Conservation (phyloP, 495 filamentous ascomycete genomes). For the Melanomma pulvis-pyrius region DNA sequence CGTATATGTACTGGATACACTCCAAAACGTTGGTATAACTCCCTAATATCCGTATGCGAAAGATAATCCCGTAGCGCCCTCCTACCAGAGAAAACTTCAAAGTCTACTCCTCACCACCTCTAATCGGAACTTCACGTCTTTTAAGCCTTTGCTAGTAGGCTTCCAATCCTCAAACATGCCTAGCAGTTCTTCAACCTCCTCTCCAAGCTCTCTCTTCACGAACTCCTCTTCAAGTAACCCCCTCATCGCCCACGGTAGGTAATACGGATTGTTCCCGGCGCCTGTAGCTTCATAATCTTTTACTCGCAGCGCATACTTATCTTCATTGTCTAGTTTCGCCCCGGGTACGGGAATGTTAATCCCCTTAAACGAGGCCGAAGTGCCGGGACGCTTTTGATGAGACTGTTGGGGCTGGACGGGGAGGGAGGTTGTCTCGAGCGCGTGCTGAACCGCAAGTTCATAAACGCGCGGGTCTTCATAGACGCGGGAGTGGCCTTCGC, state of each 20-base stretch:
- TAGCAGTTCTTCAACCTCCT: slow-evolving; percentile 78
- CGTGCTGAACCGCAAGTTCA: slow-evolving; percentile 79
- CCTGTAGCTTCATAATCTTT: slow-evolving; percentile 35
- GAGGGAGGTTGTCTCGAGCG: slow-evolving; percentile 73
- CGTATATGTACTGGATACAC: neutral
- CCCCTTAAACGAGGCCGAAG: slow-evolving; percentile 7
- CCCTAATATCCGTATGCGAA: too few species aligned
- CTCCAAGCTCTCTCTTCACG: slow-evolving; percentile 74
- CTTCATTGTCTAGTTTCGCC: slow-evolving; percentile 44
- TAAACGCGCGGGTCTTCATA: slow-evolving; percentile 93
- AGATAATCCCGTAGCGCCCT: too few species aligned
- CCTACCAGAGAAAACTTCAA: slow-evolving; percentile 41
- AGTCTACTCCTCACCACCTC: slow-evolving; percentile 89
- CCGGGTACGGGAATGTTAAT: slow-evolving; percentile 13
- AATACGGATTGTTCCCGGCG: slow-evolving; percentile 70
- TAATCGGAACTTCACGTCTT: slow-evolving; percentile 93
- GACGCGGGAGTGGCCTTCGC: slow-evolving; percentile 89
- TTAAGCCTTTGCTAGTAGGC: slow-evolving; percentile 82
- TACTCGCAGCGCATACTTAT: slow-evolving; percentile 37
- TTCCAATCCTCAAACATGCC: slow-evolving; percentile 93
- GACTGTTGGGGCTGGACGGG: slow-evolving; percentile 12
- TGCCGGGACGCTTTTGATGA: slow-evolving; percentile 15
- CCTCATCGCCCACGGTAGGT: slow-evolving; percentile 91
- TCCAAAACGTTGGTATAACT: too few species aligned
- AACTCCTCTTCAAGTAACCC: slow-evolving; percentile 90